Evolutionary conservation across 805 yeast species (phyloP).

Genomic region (Saturnispora mendoncae): DNA sequence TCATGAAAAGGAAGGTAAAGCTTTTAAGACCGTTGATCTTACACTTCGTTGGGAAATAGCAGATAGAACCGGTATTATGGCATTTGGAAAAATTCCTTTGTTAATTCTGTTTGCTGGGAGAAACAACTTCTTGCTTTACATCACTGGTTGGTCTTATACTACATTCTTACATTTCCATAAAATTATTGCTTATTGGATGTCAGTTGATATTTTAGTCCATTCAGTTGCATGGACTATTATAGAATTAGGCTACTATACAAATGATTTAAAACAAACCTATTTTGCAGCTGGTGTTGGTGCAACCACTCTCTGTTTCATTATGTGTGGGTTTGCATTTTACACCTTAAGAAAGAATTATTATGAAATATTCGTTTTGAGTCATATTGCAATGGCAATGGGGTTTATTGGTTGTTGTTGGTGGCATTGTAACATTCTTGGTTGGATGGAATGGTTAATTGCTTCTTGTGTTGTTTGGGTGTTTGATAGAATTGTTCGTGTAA

Average conservation of each 20-base stretch:
- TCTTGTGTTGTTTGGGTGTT: slow-evolving; percentile 40
- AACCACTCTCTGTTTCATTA: slow-evolving; percentile 33
- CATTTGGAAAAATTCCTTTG: slow-evolving; percentile 32
- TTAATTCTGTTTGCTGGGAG: slow-evolving; percentile 39
- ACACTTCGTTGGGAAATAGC: slow-evolving; percentile 23
- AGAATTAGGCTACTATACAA: slow-evolving; percentile 9
- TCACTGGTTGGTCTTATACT: slow-evolving; percentile 36
- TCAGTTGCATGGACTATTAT: slow-evolving; percentile 27
- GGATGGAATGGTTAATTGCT: slow-evolving; percentile 29
- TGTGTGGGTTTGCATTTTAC: slow-evolving; percentile 42
- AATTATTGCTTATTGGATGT: slow-evolving; percentile 49
- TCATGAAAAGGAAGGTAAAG: slow-evolving; percentile 11
- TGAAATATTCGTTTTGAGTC: slow-evolving; percentile 50
- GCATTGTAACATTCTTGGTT: slow-evolving; percentile 38
- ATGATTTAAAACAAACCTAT: slow-evolving; percentile 10
- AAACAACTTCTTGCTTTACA: slow-evolving; percentile 34
- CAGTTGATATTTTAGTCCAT: slow-evolving; percentile 33
- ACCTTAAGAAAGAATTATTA: slow-evolving; percentile 46
- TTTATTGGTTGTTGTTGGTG: slow-evolving; percentile 48
- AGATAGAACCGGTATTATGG: slow-evolving; percentile 32
- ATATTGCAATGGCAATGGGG: slow-evolving; percentile 44
- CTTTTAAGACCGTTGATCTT: slow-evolving; percentile 24
- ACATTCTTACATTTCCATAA: slow-evolving; percentile 50
- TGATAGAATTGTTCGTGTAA: slow-evolving; percentile 42
- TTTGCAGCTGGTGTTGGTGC: slow-evolving; percentile 31